Conservation (phyloP, 805 yeast genomes). For the Candida saitoana region DNA sequence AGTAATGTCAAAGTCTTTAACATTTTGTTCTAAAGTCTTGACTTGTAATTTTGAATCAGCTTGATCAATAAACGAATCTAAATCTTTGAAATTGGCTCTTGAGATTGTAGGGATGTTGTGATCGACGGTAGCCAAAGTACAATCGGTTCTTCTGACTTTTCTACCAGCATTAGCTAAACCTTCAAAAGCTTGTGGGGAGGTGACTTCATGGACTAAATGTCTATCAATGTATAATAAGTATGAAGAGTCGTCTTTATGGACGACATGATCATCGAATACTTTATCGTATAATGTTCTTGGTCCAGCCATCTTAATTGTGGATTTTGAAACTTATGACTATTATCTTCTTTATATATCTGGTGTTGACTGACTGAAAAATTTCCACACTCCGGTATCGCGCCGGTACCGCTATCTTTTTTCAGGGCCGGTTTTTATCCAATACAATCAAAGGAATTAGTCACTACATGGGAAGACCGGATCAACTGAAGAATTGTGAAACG, state of each 20-base stretch:
- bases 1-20: conserved; percentile 81
- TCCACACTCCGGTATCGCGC: conserved; percentile 11
- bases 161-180: conserved; percentile 88
- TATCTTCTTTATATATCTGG: conserved; percentile 4
- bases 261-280: conserved; percentile 92
- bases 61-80: conserved; percentile 79
- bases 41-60: conserved; percentile 92
- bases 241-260: conserved; percentile 85
- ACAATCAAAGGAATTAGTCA: background rate
- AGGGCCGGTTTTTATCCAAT: conserved; percentile 1
- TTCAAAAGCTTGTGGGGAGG: conserved; percentile 98
- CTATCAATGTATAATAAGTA: conserved; percentile 89
- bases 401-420: conserved; percentile 5
- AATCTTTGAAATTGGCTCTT: conserved; percentile 69
- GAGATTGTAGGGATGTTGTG: conserved; percentile 95
- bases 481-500: too few relatives aligned
- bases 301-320: conserved; percentile 14
- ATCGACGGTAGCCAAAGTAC: conserved; percentile 93
- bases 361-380: background rate
- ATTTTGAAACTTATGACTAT: conserved; percentile 1
- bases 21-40: conserved; percentile 87
- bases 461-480: too few relatives aligned
- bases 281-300: conserved; percentile 90
- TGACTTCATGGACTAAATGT: conserved; percentile 96
- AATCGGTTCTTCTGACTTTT: conserved; percentile 83